A percentile compares a stretch with the other conserved stretches of the same genome.
phyloP scores from a whole-genome alignment of 1,284 basidiomycete genomes.

The Ceratobasidium theobromae region DNA sequence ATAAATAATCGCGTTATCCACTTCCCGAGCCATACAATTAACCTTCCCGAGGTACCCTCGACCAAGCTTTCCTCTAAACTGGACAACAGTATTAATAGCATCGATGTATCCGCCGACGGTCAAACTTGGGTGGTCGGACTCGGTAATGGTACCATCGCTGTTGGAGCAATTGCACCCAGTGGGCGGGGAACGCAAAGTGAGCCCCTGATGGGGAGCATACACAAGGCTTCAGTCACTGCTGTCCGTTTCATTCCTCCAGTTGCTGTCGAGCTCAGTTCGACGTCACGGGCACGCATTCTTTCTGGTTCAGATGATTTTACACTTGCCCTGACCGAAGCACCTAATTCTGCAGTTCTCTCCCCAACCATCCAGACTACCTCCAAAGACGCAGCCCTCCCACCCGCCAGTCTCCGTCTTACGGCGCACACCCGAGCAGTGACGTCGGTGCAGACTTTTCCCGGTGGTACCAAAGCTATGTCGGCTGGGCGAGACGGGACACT shows the following conservation, averaged over 20 bases:
- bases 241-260: not conserved
- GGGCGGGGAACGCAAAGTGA: not conserved
- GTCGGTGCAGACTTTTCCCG: not conserved
- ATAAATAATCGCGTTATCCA: not conserved
- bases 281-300: not conserved
- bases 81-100: constrained; percentile 1
- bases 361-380: not conserved
- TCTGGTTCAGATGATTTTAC: constrained; percentile 9
- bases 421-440: constrained; percentile 14
- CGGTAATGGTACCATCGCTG: not conserved
- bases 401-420: not conserved
- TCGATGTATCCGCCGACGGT: constrained; percentile 7
- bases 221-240: constrained; percentile 1
- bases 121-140: constrained; percentile 4
- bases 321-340: not conserved
- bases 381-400: not conserved
- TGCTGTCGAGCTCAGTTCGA: too few relatives aligned
- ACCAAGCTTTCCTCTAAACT: constrained; percentile 11
- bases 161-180: not conserved
- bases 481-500: constrained; percentile 7
- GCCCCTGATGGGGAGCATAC: not conserved
- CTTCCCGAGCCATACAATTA: not conserved
- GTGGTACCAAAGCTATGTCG: not conserved
- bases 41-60: not conserved
- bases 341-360: not conserved